A percentile compares a stretch with the other conserved stretches of the same genome.
Conservation (phyloP, 2,329 filamentous ascomycete species). For the Teratosphaeria nubilosa region DNA sequence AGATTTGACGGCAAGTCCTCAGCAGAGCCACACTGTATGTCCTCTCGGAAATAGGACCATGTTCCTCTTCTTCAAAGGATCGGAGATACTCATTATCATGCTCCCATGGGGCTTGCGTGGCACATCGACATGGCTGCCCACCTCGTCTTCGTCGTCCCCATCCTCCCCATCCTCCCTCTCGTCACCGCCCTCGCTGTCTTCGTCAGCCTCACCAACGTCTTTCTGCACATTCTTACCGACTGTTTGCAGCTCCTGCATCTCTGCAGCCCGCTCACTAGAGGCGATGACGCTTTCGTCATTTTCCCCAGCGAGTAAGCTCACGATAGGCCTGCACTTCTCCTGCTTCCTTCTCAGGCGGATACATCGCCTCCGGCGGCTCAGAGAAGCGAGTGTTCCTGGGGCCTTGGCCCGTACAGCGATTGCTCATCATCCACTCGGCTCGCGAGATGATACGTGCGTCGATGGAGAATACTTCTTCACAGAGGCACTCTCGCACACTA, state of each 20-base stretch:
- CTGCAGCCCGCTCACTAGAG: not conserved
- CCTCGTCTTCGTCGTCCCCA: not conserved
- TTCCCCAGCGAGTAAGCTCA: not conserved
- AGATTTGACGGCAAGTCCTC: not conserved
- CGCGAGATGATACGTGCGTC: not conserved
- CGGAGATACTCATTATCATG: not conserved
- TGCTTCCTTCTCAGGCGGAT: not conserved
- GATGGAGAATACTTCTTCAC: not conserved
- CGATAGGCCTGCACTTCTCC: not conserved
- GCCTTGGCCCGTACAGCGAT: too few species aligned
- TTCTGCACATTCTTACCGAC: not conserved
- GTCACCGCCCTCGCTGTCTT: not conserved
- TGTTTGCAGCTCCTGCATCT: not conserved
- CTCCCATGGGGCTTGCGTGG: not conserved
- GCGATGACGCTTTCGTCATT: not conserved
- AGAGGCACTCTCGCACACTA: not conserved
- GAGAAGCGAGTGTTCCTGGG: too few species aligned
- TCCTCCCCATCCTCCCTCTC: not conserved
- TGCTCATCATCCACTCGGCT: too few species aligned
- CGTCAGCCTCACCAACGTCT: not conserved
- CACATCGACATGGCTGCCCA: not conserved
- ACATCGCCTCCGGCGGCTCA: too few species aligned
- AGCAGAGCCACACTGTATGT: not conserved
- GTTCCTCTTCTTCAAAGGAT: not conserved
- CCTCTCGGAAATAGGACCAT: not conserved